Evolutionary conservation across 768 basidiomycete species (phyloP).

Genomic region (Kwoniella newhampshirensis): DNA sequence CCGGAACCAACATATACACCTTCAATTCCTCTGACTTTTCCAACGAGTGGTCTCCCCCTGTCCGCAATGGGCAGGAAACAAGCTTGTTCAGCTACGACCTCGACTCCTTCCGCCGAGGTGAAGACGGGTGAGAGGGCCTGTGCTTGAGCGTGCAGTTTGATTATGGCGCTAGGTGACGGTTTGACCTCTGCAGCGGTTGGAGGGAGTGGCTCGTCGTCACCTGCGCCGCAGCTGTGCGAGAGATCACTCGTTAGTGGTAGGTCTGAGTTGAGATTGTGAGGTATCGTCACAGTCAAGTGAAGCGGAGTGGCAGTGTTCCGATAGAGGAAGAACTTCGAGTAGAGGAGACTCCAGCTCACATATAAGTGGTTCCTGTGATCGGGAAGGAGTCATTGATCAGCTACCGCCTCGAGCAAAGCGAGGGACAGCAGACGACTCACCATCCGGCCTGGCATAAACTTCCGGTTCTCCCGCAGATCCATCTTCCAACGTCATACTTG

Average conservation of each 20-base stretch:
- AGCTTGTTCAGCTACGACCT: constrained; percentile 62
- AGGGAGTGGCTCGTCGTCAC: constrained; percentile 71
- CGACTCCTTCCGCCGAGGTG: constrained; percentile 56
- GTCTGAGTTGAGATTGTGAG: too few species aligned
- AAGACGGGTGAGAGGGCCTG: constrained; percentile 48
- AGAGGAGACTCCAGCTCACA: constrained; percentile 29
- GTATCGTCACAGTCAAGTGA: too few species aligned
- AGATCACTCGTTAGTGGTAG: too few species aligned
- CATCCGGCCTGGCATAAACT: constrained; percentile 54
- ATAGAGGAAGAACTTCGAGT: not conserved
- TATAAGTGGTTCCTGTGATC: constrained; percentile 44
- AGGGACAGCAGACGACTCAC: constrained; percentile 12
- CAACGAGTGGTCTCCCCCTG: constrained; percentile 69
- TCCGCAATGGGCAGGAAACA: constrained; percentile 71
- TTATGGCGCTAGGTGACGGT: constrained; percentile 62
- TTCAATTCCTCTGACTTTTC: constrained; percentile 62
- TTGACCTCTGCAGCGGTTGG: constrained; percentile 69
- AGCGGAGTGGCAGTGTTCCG: not conserved
- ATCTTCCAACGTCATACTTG: constrained; percentile 62
- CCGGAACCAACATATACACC: constrained; percentile 73
- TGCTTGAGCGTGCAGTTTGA: constrained; percentile 55
- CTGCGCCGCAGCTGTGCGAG: constrained; percentile 71
- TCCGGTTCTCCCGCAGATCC: constrained; percentile 54
- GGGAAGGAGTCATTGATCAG: constrained; percentile 41
- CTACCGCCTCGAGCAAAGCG: constrained; percentile 34